Percentiles rank a stretch among this genome's conserved stretches.
Conservation (phyloP, 352 stramenopile species). For the Globisporangium alternatum region DNA sequence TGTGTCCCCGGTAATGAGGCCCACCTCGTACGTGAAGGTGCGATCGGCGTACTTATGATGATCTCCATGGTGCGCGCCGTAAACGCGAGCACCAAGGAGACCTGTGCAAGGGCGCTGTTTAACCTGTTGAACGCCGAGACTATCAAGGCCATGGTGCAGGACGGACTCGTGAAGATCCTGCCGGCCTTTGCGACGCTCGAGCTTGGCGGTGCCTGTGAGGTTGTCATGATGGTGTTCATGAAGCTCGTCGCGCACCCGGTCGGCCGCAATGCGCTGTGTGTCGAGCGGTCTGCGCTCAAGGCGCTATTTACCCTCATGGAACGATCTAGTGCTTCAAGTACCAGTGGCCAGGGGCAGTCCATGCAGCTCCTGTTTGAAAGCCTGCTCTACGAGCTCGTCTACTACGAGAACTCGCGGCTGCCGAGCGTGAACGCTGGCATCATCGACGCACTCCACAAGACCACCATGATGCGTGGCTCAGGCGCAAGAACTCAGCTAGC, state of each 20-base stretch:
- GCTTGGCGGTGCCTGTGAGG: slow-evolving; percentile 18
- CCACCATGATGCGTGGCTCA: slow-evolving; percentile 16
- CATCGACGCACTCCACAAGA: slow-evolving; percentile 41
- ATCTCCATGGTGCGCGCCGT: slow-evolving; percentile 75
- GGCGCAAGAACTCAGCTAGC: neutral
- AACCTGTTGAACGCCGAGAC: slow-evolving; percentile 66
- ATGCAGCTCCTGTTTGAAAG: slow-evolving; percentile 35
- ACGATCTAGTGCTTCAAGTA: slow-evolving; percentile 7
- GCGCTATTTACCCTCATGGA: slow-evolving; percentile 55
- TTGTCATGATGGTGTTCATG: slow-evolving; percentile 54
- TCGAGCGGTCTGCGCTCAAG: slow-evolving; percentile 39
- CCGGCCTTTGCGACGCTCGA: slow-evolving; percentile 38
- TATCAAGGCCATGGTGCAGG: slow-evolving; percentile 54
- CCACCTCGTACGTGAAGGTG: slow-evolving; percentile 51
- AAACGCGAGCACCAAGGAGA: slow-evolving; percentile 60
- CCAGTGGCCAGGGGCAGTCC: neutral
- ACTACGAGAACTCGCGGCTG: slow-evolving; percentile 47
- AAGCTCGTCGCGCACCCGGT: slow-evolving; percentile 50
- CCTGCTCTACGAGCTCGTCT: slow-evolving; percentile 48
- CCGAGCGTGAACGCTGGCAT: slow-evolving; percentile 54
- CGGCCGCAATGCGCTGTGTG: slow-evolving; percentile 42
- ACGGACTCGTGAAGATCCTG: slow-evolving; percentile 70
- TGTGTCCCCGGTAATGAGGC: slow-evolving; percentile 45
- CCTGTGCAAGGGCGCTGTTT: slow-evolving; percentile 54
- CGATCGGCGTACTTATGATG: slow-evolving; percentile 72